phyloP scores from a whole-genome alignment of 805 yeast genomes.

The Kodamaea kaohsiungensis region DNA sequence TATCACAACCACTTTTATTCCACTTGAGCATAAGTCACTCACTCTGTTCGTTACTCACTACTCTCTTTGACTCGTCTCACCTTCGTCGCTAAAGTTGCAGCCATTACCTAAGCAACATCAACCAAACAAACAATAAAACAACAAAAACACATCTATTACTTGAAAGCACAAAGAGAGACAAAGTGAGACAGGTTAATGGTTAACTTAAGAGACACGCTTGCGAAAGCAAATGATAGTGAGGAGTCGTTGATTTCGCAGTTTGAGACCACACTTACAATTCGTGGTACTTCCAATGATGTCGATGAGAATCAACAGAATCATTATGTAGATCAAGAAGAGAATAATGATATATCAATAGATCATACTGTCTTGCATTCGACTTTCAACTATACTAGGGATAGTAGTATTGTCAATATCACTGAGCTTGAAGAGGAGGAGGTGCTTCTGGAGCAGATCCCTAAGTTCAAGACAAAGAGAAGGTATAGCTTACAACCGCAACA shows the following conservation, averaged over 20 bases:
- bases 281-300: constrained; percentile 37
- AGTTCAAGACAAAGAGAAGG: constrained; percentile 34
- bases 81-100: neutral
- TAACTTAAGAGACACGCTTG: constrained; percentile 87
- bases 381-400: constrained; percentile 30
- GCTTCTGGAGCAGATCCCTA: constrained; percentile 37
- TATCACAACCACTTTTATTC: no score
- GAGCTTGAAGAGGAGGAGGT: constrained; percentile 38
- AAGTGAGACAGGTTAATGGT: constrained; percentile 25
- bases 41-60: no score
- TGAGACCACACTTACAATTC: constrained; percentile 44
- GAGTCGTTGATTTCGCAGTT: constrained; percentile 44
- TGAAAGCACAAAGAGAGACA: neutral
- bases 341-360: constrained; percentile 41
- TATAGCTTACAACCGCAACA: constrained; percentile 28
- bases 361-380: constrained; percentile 33
- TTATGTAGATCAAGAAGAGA: constrained; percentile 13
- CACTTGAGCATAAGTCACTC: no score
- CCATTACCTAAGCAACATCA: neutral
- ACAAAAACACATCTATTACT: neutral
- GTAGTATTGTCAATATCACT: constrained; percentile 33
- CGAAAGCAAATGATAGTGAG: constrained; percentile 49
- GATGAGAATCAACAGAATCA: constrained; percentile 17
- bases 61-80: no score
- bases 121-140: neutral